These are phyloP conservation scores for Physcia stellaris DNA, from an alignment of 495 filamentous ascomycete species.

Conservation along the genomic window DNA sequence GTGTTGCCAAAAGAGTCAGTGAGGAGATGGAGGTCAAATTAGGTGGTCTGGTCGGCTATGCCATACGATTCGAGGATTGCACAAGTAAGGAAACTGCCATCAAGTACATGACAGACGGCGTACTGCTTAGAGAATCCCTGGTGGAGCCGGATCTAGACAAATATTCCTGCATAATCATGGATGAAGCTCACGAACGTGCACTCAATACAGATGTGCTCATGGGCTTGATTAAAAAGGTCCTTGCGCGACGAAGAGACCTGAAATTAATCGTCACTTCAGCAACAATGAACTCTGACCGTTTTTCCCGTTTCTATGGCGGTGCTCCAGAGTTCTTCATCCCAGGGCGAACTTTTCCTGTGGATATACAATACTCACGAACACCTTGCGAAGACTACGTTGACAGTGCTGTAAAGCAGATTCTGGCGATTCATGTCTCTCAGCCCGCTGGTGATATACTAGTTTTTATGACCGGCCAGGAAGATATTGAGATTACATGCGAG, in stretches of 20 bases:
- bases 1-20: conserved; percentile 93
- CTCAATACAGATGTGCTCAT: conserved; percentile 96
- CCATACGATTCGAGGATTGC: conserved; percentile 98
- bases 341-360: conserved; percentile 92
- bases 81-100: conserved; percentile 88
- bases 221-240: conserved; percentile 94
- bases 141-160: conserved; percentile 85
- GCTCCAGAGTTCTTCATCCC: conserved; percentile 96
- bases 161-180: conserved; percentile 99
- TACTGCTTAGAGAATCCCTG: conserved; percentile 84
- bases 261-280: conserved; percentile 97
- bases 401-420: conserved; percentile 86
- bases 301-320: conserved; percentile 94
- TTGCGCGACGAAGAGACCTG: conserved; percentile 77
- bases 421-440: conserved; percentile 95
- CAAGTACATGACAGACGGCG: conserved; percentile 99
- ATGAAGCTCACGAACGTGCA: conserved; percentile 95
- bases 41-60: conserved; percentile 82
- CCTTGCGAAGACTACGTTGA: conserved; percentile 98
- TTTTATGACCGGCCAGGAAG: conserved; percentile 99
- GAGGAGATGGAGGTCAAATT: conserved; percentile 99
- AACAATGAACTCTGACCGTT: conserved; percentile 96
- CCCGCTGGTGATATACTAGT: conserved; percentile 86
- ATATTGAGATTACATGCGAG: conserved; percentile 95
- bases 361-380: conserved; percentile 87